phyloP scores from a whole-genome alignment of 495 filamentous ascomycete species.

The Daldinia grandis region DNA sequence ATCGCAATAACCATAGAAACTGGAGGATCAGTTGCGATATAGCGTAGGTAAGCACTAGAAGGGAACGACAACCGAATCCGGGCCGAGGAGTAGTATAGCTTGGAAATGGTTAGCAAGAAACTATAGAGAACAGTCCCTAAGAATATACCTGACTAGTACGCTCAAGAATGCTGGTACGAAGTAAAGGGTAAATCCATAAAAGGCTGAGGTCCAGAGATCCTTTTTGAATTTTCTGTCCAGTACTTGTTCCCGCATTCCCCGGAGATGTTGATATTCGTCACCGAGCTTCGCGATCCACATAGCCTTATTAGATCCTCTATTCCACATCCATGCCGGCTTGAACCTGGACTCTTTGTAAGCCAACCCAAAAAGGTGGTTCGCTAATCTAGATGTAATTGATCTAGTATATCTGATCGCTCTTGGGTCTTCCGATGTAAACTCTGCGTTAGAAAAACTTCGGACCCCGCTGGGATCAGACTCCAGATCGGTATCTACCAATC shows the following conservation, averaged over 20 bases:
- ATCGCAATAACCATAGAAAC: slow-evolving; percentile 4
- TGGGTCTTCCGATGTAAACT: not conserved
- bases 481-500: not conserved
- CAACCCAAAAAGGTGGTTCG: not conserved
- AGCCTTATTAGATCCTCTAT: slow-evolving; percentile 27
- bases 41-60: slow-evolving; percentile 5
- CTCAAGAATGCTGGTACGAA: not conserved
- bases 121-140: not conserved
- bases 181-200: not conserved
- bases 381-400: not conserved
- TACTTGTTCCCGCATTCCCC: not conserved
- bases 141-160: not conserved
- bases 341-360: slow-evolving; percentile 15
- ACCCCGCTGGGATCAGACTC: not conserved
- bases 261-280: not conserved
- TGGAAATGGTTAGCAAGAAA: not conserved
- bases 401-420: not conserved
- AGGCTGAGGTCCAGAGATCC: not conserved
- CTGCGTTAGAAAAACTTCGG: not conserved
- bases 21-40: slow-evolving; percentile 12
- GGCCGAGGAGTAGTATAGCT: slow-evolving; percentile 1
- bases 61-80: slow-evolving; percentile 19
- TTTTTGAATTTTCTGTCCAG: not conserved
- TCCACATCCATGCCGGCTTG: slow-evolving; percentile 32
- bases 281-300: slow-evolving; percentile 26